Percentiles rank a stretch among this genome's conserved stretches.
phyloP scores from a whole-genome alignment of 371 early-diverging fungal genomes.

The Choanephora cucurbitarum region DNA sequence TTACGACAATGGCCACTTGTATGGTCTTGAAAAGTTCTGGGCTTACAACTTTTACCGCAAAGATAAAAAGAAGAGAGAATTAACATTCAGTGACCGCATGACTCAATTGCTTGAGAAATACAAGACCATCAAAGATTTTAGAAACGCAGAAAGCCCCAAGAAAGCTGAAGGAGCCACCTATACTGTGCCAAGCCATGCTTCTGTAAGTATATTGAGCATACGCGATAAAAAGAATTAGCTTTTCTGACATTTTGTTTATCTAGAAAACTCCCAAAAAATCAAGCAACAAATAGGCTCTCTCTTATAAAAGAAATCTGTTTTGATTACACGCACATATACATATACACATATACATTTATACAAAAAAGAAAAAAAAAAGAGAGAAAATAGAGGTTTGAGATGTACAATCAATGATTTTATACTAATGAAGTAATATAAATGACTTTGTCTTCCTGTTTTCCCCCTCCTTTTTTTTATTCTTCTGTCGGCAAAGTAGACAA shows the following conservation, averaged over 20 bases:
- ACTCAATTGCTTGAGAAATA: conserved; percentile 62
- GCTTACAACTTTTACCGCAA: conserved; percentile 91
- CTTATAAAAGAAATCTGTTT: not conserved
- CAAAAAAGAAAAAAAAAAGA: too few species aligned
- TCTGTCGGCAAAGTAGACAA: not conserved
- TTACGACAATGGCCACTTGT: conserved; percentile 72
- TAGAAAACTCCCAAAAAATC: not conserved
- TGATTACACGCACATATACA: too few species aligned
- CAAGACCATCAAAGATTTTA: conserved; percentile 77
- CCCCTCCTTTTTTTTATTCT: not conserved
- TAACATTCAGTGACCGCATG: conserved; percentile 68
- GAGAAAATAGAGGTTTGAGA: too few species aligned
- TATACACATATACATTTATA: too few species aligned
- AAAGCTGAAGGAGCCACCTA: conserved; percentile 32
- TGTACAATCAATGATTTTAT: too few species aligned
- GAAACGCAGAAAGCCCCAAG: conserved; percentile 40
- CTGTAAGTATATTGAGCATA: conserved; percentile 26
- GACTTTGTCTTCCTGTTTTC: too few species aligned
- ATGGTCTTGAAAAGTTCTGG: conserved; percentile 97
- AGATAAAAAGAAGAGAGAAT: conserved; percentile 73
- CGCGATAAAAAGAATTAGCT: too few species aligned
- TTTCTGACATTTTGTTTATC: too few species aligned
- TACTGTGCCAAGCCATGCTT: conserved; percentile 42
- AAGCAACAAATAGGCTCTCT: not conserved
- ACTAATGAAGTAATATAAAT: too few species aligned